Evolutionary conservation across 129 eudicot species (phyloP), one percentile per base, ranked within the genome.

Genomic region (Escallonia rubra): DNA sequence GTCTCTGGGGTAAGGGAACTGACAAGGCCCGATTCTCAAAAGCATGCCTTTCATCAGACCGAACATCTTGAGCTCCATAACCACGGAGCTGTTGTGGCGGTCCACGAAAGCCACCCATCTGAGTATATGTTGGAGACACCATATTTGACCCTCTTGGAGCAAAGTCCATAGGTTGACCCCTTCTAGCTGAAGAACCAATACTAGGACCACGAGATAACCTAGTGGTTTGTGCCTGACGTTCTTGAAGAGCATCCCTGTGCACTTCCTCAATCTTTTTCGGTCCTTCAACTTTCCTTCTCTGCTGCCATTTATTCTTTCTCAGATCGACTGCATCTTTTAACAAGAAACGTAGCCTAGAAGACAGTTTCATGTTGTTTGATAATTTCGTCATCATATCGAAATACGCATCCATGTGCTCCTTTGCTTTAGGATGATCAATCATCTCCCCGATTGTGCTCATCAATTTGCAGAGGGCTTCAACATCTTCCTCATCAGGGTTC

Each of bases 211-310:
- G 98, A 64, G 87, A 74, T 50, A 89, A 70, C 71, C 96, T 73
- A 46, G 59, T 77, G 62, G 90, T 7, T 76, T 89, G 96, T 38
- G 90, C 95, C 10, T 83, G 90, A 54, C 86, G 65, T 80, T 85
- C 90, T 10, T 85, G 86, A 43, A 84, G 84, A 54, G 86, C 90
- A 75, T 85, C 90, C 59, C 90, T 74, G 68, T 85, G 90, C 60
- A 85, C 86, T 65, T 85, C 90, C 53, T 93, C 98, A 43, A 93
- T 93, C 82, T 93, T 93, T 69, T 93, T 93, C 0, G 98, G 98
- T 16, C 98, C 98, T 78, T 93, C 98, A 40, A 93, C 86, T 57
- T 93, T 93, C 81, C 95, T 84, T 73, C 98, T 76, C 81, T 93
- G 95, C 66, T 82, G 98, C 98, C 98, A 93, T 59, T 82, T 89